Percentiles rank a stretch among this genome's conserved stretches.
These are phyloP conservation scores for Psidium guajava DNA, from an alignment of 345 rosid species.

Conservation along the genomic window DNA sequence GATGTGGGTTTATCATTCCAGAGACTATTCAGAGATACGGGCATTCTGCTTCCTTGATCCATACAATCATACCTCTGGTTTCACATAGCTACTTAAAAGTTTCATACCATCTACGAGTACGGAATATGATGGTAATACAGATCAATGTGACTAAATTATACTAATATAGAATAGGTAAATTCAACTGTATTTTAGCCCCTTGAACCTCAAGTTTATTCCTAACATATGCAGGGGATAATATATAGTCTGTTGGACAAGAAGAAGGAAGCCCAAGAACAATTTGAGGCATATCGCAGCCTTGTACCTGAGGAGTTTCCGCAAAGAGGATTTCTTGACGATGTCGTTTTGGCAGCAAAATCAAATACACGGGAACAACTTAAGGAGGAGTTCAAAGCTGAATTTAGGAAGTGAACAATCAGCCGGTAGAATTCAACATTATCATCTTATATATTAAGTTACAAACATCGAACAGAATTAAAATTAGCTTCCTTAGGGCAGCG, in stretches of 20 bases:
- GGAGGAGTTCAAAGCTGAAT: conserved; percentile 33
- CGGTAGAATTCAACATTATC: neutral
- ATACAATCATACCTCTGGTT: neutral
- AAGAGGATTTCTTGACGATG: conserved; percentile 69
- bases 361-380: conserved; percentile 40
- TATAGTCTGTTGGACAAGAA: conserved; percentile 69
- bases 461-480: conserved; percentile 51
- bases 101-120: neutral
- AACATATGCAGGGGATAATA: conserved; percentile 57
- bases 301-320: conserved; percentile 86
- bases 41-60: neutral
- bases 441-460: conserved; percentile 13
- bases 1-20: neutral
- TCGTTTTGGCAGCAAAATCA: conserved; percentile 58
- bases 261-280: conserved; percentile 69
- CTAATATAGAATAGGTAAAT: neutral
- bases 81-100: neutral
- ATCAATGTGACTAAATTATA: neutral
- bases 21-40: neutral
- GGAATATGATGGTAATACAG: neutral
- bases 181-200: neutral
- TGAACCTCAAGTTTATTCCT: neutral
- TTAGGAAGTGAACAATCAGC: neutral
- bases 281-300: conserved; percentile 62
- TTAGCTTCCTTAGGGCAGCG: neutral